Evolutionary conservation across 345 rosid species (phyloP), one percentile per base, ranked within the genome.

Genomic region (Hevea brasiliensis): DNA sequence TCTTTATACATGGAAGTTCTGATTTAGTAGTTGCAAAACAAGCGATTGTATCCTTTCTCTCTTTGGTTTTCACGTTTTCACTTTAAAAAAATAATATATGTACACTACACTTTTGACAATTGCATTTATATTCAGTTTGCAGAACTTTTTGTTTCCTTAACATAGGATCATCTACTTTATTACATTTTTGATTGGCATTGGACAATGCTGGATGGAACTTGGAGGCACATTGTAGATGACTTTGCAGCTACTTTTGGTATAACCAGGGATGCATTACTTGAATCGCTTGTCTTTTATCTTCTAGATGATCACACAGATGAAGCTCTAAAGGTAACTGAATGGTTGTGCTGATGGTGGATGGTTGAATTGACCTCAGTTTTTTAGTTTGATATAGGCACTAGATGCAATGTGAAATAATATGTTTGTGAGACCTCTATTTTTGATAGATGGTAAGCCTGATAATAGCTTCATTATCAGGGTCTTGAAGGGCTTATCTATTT

Each of bases 11-110:
- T 76, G 90, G 97, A 63, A 86, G 89, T 77, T 91, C 97, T 50
- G 97, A 93, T 80, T 76, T 90, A 87, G 96, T 93, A 78, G 88
- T 93, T 80, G 97, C 97, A 42, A 95, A 95, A 85, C 97, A 84
- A 79, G 98, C 97, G 18, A 91, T 90, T 79, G 99, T 95, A 95
- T 95, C 99, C 97, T 89, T 87, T 54, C 15, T 73, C 27, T 59
- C 4, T 73, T 61, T 71, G 7, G 15, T 24, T 21, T 45, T 73
- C 48, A 45, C 13, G 10, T 61, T 24, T 12, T 53, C n/a, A n/a
- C n/a, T n/a, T n/a, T n/a, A n/a, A n/a, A n/a, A n/a, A n/a, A n/a
- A n/a, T n/a, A n/a, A 29, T 54, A 4, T 51, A 32, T 17, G 17
- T 41, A 48, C 68, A 56, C n/a, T 51, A 67, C 67, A 51, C 6